Evolutionary conservation across 2,329 filamentous ascomycete species (phyloP).

Genomic region (Stachybotrys chartarum): DNA sequence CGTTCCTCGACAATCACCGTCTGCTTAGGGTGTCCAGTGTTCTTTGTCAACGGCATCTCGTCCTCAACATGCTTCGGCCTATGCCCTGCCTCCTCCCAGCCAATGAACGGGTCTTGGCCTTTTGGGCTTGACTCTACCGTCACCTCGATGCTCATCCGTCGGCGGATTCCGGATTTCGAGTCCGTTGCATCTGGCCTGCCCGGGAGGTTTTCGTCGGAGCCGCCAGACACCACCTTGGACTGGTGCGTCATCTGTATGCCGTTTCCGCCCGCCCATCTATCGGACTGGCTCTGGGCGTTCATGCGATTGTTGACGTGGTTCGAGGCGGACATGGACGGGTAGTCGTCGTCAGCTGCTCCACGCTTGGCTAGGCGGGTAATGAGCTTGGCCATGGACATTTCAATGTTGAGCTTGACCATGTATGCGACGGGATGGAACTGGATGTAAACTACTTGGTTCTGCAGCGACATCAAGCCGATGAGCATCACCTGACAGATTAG

Average conservation of each 20-base stretch:
- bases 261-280: slow-evolving; percentile 8
- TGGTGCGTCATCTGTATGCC: slow-evolving; percentile 9
- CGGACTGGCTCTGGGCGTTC: slow-evolving; percentile 1
- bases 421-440: slow-evolving; percentile 46
- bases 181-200: not conserved
- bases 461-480: slow-evolving; percentile 25
- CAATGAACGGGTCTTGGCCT: slow-evolving; percentile 1
- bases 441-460: slow-evolving; percentile 32
- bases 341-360: slow-evolving; percentile 10
- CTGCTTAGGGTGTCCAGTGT: slow-evolving; percentile 12
- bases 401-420: slow-evolving; percentile 46
- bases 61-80: slow-evolving; percentile 3
- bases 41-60: slow-evolving; percentile 12
- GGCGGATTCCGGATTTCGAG: slow-evolving; percentile 9
- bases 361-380: slow-evolving; percentile 30
- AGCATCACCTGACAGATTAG: slow-evolving; percentile 13
- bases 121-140: slow-evolving; percentile 9
- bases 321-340: slow-evolving; percentile 11
- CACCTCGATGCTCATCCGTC: slow-evolving; percentile 13
- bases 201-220: slow-evolving; percentile 10
- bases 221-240: slow-evolving; percentile 12
- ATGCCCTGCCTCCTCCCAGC: not conserved
- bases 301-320: slow-evolving; percentile 5
- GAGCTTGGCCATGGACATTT: slow-evolving; percentile 43
- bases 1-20: not conserved